A percentile compares a stretch with the other conserved stretches of the same genome.
These are phyloP conservation scores for Prunus mongolica DNA, from an alignment of 306 rosid species.

Conservation along the genomic window DNA sequence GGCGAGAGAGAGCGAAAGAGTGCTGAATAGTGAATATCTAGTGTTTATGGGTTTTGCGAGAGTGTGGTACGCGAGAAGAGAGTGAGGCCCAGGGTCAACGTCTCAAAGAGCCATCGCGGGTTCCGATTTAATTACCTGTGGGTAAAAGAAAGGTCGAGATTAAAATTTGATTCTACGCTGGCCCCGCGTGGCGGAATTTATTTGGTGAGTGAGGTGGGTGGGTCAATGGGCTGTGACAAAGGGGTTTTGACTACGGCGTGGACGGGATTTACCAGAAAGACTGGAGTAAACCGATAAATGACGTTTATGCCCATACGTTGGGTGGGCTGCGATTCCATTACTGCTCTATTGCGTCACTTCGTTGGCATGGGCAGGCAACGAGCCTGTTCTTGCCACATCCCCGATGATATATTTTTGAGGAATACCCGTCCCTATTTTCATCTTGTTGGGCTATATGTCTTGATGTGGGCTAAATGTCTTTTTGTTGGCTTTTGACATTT, in stretches of 20 bases:
- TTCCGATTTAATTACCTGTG: background rate
- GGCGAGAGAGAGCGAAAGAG: background rate
- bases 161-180: background rate
- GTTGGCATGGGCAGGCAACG: no score
- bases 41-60: background rate
- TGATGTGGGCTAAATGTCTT: no score
- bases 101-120: background rate
- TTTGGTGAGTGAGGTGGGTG: background rate
- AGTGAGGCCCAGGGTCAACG: background rate
- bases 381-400: no score
- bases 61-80: background rate
- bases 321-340: background rate
- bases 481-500: no score
- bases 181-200: background rate
- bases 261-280: background rate
- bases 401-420: no score
- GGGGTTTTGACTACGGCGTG: background rate
- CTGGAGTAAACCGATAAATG: background rate
- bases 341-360: no score
- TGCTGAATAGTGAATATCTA: background rate
- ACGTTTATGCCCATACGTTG: background rate
- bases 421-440: accelerated
- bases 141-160: background rate
- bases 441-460: no score
- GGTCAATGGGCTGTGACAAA: background rate